Percentiles rank a stretch among this genome's conserved stretches.
These are phyloP conservation scores for Leccinum sublutescens DNA, from an alignment of 768 basidiomycete genomes.

Conservation along the genomic window DNA sequence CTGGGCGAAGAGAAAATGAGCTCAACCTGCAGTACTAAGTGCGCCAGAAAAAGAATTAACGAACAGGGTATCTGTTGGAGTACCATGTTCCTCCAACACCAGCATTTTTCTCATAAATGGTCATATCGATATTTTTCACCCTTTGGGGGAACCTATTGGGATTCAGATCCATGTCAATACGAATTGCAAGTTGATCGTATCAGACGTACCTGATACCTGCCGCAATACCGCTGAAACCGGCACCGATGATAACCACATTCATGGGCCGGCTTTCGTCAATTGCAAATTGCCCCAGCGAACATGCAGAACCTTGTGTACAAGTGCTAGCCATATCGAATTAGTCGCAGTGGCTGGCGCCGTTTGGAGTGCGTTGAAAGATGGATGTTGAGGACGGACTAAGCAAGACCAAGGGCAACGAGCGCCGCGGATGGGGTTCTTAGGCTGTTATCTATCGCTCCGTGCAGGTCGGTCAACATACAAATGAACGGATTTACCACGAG, in stretches of 20 bases:
- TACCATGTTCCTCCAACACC: slow-evolving; percentile 66
- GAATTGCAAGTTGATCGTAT: slow-evolving; percentile 2
- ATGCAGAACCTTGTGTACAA: no score
- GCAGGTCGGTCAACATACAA: not conserved
- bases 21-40: not conserved
- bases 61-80: slow-evolving; percentile 50
- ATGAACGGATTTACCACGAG: not conserved
- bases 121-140: slow-evolving; percentile 51
- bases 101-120: slow-evolving; percentile 58
- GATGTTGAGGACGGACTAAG: not conserved
- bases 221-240: slow-evolving; percentile 58
- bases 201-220: slow-evolving; percentile 49
- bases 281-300: slow-evolving; percentile 40
- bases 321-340: not conserved
- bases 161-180: not conserved
- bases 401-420: no score
- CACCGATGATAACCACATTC: slow-evolving; percentile 55
- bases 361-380: not conserved
- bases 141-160: slow-evolving; percentile 47
- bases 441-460: not conserved
- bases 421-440: not conserved
- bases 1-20: slow-evolving; percentile 20
- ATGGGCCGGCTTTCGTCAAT: slow-evolving; percentile 55
- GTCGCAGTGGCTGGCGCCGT: not conserved
- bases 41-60: slow-evolving; percentile 15